A percentile compares a stretch with the other conserved stretches of the same genome.
These are phyloP conservation scores for Calonectria ilicicola DNA, from an alignment of 2,329 filamentous ascomycete genomes.

Conservation along the genomic window DNA sequence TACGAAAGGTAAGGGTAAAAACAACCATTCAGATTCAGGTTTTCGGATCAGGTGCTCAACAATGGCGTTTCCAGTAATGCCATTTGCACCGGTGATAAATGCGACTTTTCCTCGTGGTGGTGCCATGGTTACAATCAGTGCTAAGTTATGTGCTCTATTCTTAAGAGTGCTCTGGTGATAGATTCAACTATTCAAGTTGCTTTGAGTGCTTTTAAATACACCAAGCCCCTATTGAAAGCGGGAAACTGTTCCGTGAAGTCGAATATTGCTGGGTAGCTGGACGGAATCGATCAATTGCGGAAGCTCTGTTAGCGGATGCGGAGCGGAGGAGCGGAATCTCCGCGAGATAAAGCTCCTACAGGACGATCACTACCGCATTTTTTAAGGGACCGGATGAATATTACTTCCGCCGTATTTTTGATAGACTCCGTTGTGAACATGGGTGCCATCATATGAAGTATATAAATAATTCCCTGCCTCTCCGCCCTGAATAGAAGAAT, in stretches of 20 bases:
- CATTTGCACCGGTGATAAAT: not conserved
- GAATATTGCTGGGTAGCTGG: too few species aligned
- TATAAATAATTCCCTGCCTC: too few species aligned
- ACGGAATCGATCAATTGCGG: not conserved
- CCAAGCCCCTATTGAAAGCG: not conserved
- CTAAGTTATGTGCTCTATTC: not conserved
- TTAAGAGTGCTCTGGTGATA: not conserved
- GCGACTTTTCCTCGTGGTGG: not conserved
- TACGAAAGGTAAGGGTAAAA: not conserved
- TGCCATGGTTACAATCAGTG: not conserved
- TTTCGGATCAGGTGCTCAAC: not conserved
- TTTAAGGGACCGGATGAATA: not conserved
- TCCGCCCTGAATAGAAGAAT: too few species aligned
- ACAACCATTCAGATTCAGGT: not conserved
- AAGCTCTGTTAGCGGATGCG: not conserved
- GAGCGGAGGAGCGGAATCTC: not conserved
- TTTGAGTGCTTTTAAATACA: not conserved
- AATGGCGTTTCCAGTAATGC: not conserved
- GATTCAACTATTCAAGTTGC: not conserved
- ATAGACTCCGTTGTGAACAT: not conserved
- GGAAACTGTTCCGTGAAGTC: not conserved
- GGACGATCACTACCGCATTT: not conserved
- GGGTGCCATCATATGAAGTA: too few species aligned
- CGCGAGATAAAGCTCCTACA: not conserved
- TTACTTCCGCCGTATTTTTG: too few species aligned